Evolutionary conservation across 23 red algal genomes (phyloP).

Genomic region (Gracilaria gracilis): DNA sequence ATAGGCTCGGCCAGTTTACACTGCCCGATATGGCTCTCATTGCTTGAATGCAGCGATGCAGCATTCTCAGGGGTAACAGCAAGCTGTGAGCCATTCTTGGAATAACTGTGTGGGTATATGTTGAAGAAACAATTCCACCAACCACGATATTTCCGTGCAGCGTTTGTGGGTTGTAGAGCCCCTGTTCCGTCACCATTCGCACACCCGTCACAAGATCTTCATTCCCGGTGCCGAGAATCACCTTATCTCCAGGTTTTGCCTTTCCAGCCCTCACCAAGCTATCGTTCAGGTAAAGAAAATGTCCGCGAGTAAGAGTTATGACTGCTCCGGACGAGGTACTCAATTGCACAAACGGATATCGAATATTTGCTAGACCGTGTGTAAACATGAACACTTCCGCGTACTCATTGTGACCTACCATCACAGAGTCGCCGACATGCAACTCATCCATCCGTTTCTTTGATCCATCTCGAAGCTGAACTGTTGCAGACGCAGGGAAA

Average conservation of each 20-base stretch:
- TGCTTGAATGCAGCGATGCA: too few species aligned
- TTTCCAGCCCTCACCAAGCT: neutral
- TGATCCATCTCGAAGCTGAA: conserved; percentile 36
- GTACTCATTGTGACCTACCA: conserved; percentile 34
- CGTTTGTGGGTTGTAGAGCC: conserved; percentile 61
- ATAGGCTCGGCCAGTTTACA: too few species aligned
- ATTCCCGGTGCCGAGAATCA: neutral
- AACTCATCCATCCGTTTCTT: conserved; percentile 57
- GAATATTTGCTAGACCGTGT: conserved; percentile 31
- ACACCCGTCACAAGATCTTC: neutral
- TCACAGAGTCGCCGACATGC: conserved; percentile 60
- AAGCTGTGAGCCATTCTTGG: conserved; percentile 4
- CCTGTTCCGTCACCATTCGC: neutral
- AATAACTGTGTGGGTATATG: conserved; percentile 31
- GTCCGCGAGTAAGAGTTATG: conserved; percentile 39
- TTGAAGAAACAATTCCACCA: conserved; percentile 25
- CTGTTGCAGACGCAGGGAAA: conserved; percentile 59
- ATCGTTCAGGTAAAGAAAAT: conserved; percentile 54
- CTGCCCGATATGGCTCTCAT: too few species aligned
- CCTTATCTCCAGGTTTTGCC: conserved; percentile 28
- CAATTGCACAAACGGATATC: conserved; percentile 44
- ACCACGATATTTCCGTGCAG: conserved; percentile 47
- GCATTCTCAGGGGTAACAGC: conserved; percentile 15
- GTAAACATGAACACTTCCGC: conserved; percentile 69
- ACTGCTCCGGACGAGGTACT: neutral